These are phyloP conservation scores for Cryoendolithus antarcticus DNA, from an alignment of 2,329 filamentous ascomycete genomes.

Conservation along the genomic window DNA sequence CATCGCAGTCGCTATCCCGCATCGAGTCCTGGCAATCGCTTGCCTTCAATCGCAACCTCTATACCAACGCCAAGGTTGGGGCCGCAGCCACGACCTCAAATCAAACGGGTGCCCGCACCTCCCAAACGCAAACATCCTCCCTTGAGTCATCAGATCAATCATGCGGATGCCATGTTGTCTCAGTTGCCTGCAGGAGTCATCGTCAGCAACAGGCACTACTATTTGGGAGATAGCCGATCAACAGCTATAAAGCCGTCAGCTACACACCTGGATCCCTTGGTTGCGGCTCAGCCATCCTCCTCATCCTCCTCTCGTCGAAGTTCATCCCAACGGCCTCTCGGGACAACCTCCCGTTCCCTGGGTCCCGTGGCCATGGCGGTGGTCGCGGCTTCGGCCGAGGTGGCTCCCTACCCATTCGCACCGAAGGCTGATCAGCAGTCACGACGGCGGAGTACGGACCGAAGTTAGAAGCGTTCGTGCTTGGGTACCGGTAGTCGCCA, in stretches of 20 bases:
- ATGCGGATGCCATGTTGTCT: neutral
- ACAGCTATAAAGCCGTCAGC: neutral
- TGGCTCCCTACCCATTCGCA: too few species aligned
- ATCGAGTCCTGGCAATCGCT: too few species aligned
- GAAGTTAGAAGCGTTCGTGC: too few species aligned
- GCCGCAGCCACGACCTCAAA: neutral
- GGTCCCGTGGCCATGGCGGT: neutral
- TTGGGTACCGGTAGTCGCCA: neutral
- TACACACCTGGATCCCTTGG: constrained; percentile 8
- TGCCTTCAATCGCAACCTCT: too few species aligned
- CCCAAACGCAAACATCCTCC: neutral
- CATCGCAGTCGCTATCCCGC: too few species aligned
- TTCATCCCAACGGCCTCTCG: too few species aligned
- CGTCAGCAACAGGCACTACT: constrained; percentile 1
- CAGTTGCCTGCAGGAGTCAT: neutral
- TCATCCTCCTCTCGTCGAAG: neutral
- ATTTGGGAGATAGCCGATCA: neutral
- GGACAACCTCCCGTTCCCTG: constrained; percentile 1
- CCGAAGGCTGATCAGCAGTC: neutral
- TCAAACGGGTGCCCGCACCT: neutral
- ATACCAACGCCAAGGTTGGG: neutral
- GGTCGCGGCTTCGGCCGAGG: neutral
- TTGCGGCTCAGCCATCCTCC: constrained; percentile 4
- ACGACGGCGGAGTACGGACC: too few species aligned
- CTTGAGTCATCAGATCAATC: neutral